These are phyloP conservation scores for Kalaharituber pfeilii DNA, from an alignment of 2,329 filamentous ascomycete species.

Conservation along the genomic window DNA sequence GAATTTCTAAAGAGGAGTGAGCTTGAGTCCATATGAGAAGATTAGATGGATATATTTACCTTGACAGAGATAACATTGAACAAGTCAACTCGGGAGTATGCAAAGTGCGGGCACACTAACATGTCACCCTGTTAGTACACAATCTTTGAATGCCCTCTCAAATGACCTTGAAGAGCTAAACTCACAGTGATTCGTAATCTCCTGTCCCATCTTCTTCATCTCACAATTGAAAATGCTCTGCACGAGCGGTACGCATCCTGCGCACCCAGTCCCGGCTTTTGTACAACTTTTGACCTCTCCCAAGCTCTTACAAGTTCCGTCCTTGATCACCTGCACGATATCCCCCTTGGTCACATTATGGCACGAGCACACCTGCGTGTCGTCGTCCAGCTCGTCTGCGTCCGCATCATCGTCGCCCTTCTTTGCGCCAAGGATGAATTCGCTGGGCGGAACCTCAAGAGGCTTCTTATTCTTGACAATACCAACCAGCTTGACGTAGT, in stretches of 20 bases:
- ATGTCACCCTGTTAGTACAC: constrained; percentile 9
- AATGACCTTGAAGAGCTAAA: too few relatives aligned
- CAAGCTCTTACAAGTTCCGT: constrained; percentile 63
- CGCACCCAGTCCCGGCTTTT: constrained; percentile 79
- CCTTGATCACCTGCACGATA: constrained; percentile 52
- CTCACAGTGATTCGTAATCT: constrained; percentile 58
- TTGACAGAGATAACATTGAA: constrained; percentile 80
- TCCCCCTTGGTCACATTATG: constrained; percentile 85
- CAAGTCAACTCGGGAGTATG: constrained; percentile 68
- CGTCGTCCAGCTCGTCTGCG: constrained; percentile 39
- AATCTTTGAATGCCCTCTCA: neutral
- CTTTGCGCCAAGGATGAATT: constrained; percentile 65
- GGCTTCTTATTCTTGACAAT: constrained; percentile 71
- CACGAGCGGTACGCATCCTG: constrained; percentile 75
- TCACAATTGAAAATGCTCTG: constrained; percentile 80
- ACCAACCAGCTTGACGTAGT: constrained; percentile 76
- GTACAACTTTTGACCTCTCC: constrained; percentile 76
- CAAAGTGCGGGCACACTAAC: constrained; percentile 60
- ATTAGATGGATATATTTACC: constrained; percentile 15
- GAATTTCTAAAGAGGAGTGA: constrained; percentile 35
- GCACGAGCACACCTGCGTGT: constrained; percentile 80
- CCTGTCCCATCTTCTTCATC: constrained; percentile 68
- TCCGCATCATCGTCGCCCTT: constrained; percentile 48
- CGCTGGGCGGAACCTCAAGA: constrained; percentile 58
- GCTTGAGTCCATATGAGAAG: neutral